Conservation (phyloP, 495 filamentous ascomycete genomes). For the Annulohypoxylon moriforme region DNA sequence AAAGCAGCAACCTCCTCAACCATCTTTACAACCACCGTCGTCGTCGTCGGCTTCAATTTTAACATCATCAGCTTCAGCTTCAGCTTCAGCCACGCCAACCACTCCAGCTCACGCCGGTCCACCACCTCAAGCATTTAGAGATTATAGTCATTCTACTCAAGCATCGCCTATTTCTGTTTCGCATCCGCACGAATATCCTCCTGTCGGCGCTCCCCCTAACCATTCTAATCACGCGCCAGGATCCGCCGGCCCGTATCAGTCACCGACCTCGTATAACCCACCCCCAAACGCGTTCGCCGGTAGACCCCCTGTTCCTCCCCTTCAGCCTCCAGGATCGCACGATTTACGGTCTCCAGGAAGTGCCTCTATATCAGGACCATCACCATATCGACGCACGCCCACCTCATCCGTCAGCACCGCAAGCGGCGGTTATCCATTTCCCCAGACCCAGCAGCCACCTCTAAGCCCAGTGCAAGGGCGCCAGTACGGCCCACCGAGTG, state of each 20-base stretch:
- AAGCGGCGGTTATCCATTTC: slow-evolving; percentile 66
- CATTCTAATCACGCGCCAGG: slow-evolving; percentile 49
- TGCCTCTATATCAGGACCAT: slow-evolving; percentile 59
- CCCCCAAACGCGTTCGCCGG: slow-evolving; percentile 53
- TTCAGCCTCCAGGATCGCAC: slow-evolving; percentile 60
- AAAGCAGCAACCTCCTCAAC: slow-evolving; percentile 38
- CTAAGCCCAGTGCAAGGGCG: slow-evolving; percentile 62
- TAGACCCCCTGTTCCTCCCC: slow-evolving; percentile 62
- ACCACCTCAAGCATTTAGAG: slow-evolving; percentile 58
- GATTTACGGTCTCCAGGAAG: slow-evolving; percentile 65
- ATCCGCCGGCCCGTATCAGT: slow-evolving; percentile 51
- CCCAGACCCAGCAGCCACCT: slow-evolving; percentile 63
- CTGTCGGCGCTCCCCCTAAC: slow-evolving; percentile 43
- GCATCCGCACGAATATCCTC: slow-evolving; percentile 45
- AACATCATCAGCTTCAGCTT: slow-evolving; percentile 41
- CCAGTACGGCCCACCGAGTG: slow-evolving; percentile 55
- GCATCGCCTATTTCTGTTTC: slow-evolving; percentile 52
- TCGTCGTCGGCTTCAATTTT: slow-evolving; percentile 32
- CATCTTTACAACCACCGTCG: slow-evolving; percentile 41
- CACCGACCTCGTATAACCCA: slow-evolving; percentile 56
- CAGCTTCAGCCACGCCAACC: slow-evolving; percentile 53
- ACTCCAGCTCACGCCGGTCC: slow-evolving; percentile 60
- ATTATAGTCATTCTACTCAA: slow-evolving; percentile 58
- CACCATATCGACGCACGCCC: slow-evolving; percentile 64
- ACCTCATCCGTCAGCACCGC: slow-evolving; percentile 55